Evolutionary conservation across 2,329 filamentous ascomycete species (phyloP).

Genomic region (Sporothrix pallida): DNA sequence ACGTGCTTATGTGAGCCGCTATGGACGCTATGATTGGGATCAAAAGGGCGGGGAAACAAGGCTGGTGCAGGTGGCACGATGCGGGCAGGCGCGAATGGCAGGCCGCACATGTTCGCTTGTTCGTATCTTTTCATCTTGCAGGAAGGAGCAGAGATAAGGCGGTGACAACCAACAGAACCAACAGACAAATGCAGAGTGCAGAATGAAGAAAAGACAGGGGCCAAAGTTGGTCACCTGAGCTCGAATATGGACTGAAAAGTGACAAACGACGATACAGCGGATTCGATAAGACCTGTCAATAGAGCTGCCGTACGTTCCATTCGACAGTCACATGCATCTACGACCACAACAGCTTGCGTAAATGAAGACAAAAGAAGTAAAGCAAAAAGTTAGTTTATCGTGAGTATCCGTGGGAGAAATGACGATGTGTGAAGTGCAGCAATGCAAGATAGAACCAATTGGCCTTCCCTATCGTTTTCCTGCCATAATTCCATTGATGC

Average conservation of each 20-base stretch:
- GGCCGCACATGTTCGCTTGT: background rate
- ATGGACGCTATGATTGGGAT: background rate
- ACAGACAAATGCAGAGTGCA: background rate
- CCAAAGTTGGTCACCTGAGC: background rate
- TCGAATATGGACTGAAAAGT: background rate
- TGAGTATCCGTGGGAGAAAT: background rate
- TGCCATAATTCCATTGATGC: too few relatives aligned
- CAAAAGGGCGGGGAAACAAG: constrained; percentile 19
- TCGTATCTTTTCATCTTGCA: background rate
- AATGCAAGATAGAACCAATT: too few relatives aligned
- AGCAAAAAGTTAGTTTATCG: background rate
- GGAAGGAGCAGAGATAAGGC: background rate
- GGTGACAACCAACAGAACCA: constrained; percentile 5
- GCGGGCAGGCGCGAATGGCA: background rate
- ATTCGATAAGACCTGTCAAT: background rate
- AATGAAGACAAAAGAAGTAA: background rate
- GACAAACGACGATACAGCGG: background rate
- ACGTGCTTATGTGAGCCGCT: constrained; percentile 25
- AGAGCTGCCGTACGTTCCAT: background rate
- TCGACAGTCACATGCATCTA: background rate
- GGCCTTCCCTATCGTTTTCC: too few relatives aligned
- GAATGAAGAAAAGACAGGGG: background rate
- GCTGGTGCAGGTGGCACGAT: background rate
- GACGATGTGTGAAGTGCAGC: too few relatives aligned
- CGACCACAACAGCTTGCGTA: background rate